Base-by-base conservation (phyloP, 129 eudicot species). In the Apium graveolens region DNA sequence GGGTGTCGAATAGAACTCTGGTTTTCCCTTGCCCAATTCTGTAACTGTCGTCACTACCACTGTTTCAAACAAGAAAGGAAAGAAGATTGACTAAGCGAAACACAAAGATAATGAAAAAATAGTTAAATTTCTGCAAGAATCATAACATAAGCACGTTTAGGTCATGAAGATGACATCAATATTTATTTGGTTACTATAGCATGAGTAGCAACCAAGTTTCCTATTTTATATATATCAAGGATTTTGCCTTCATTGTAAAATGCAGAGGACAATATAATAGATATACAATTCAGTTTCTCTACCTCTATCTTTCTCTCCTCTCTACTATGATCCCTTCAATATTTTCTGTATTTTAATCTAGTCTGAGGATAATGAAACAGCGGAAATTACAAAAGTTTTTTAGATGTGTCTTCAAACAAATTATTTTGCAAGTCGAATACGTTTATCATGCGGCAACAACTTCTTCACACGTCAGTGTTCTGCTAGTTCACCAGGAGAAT, bases 1-100 rank as follows among this genome's bases (percentile, higher is more conserved):
- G 37, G 99, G 94, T 74, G 99, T 95, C 76, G 99, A 91, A 84
- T 95, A 95, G 84, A 95, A 95, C 86, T 85, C 92, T 65, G 99
- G 99, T 82, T 95, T 95, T 81, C 97, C 97, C 12, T 80, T 37
- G 45, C 95, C 99, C 89, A 95, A 76, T 75, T 90, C 96, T 46
- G 99, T 88, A 78, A 95, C 89, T 42, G 99, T 96, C 18, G 99
- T 95, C 82, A 92, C 97, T 44, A 95, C 97, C 82, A 84, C 99
- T 93, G 91, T 74, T 57, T 78, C 83, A 51, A 63, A 44, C 42
- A 10, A 81, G 18, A 42, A 74, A 65, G 65, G 70, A 43, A 21
- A 13, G 18, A 29, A 27, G 7, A 65, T 13, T 14, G 35, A 63
- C 31, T 8, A 55, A 55, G 32, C 5, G 32, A n/a, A 57, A 57